Conservation (phyloP, 164 flowering plant genomes). For the Vitis rupestris region DNA sequence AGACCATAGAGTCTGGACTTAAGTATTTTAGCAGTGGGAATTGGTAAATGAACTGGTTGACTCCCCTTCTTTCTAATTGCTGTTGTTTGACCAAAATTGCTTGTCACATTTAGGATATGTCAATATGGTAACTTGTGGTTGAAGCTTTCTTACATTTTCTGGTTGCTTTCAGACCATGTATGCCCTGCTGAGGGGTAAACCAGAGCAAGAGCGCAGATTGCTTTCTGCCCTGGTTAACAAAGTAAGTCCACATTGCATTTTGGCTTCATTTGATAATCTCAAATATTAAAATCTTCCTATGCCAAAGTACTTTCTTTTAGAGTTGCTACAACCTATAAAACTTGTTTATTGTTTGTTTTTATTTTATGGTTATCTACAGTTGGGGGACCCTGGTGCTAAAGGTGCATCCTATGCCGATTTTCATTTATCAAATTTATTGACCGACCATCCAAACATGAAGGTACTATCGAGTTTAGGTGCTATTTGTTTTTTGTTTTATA, state of each 20-base stretch:
- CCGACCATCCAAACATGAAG: constrained; percentile 98
- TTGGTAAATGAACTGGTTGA: no score
- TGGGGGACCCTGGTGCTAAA: constrained; percentile 93
- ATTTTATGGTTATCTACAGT: constrained; percentile 41
- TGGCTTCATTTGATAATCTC: not conserved
- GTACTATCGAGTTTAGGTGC: constrained; percentile 31
- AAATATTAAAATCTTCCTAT: not conserved
- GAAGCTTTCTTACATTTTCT: constrained; percentile 2
- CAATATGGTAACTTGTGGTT: no score
- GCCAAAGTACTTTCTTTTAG: not conserved
- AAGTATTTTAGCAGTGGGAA: no score
- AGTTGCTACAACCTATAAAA: not conserved
- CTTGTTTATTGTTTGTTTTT: constrained; percentile 2
- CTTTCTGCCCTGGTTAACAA: constrained; percentile 88
- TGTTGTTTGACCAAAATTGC: no score
- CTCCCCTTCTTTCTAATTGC: no score
- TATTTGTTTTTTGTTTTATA: not conserved
- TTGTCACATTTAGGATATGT: no score
- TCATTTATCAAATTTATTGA: constrained; percentile 73
- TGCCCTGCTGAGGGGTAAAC: constrained; percentile 63
- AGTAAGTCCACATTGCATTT: constrained; percentile 41
- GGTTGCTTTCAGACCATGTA: constrained; percentile 58
- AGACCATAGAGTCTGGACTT: no score
- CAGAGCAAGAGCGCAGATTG: constrained; percentile 92
- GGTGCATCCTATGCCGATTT: constrained; percentile 88